Evolutionary conservation across 768 basidiomycete genomes (phyloP).

Genomic region (Lepiota venenata): DNA sequence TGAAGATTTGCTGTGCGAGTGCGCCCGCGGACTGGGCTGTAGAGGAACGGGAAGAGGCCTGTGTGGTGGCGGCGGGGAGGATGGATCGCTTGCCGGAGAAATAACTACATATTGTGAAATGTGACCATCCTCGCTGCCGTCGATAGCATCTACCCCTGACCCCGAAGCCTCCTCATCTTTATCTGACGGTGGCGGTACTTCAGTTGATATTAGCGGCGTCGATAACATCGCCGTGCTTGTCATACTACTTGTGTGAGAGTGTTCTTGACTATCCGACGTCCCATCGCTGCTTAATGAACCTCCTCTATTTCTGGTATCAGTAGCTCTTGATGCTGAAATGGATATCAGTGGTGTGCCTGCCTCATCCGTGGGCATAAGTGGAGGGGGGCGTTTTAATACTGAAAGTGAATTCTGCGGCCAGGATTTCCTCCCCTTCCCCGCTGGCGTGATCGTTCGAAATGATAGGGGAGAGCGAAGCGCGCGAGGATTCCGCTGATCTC

Average conservation of each 20-base stretch:
- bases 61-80: background rate
- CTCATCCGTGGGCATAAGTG: constrained; percentile 33
- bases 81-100: background rate
- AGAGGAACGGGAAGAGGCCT: background rate
- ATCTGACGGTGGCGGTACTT: background rate
- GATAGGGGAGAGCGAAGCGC: constrained; percentile 43
- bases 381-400: constrained; percentile 58
- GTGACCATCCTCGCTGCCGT: background rate
- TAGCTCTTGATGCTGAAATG: constrained; percentile 18
- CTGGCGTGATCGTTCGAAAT: constrained; percentile 29
- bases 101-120: background rate
- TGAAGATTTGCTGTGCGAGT: background rate
- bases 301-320: constrained; percentile 54
- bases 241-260: constrained; percentile 40
- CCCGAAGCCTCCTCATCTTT: background rate
- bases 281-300: constrained; percentile 69
- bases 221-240: constrained; percentile 3
- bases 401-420: constrained; percentile 55
- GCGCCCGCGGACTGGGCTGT: background rate
- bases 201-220: constrained; percentile 6
- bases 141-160: background rate
- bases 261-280: constrained; percentile 44
- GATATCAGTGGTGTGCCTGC: constrained; percentile 16
- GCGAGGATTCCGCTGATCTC: constrained; percentile 28
- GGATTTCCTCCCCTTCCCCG: constrained; percentile 19